A percentile compares a stretch with the other conserved stretches of the same genome.
These are phyloP conservation scores for Isatis tinctoria DNA, from an alignment of 345 rosid genomes.

Conservation along the genomic window DNA sequence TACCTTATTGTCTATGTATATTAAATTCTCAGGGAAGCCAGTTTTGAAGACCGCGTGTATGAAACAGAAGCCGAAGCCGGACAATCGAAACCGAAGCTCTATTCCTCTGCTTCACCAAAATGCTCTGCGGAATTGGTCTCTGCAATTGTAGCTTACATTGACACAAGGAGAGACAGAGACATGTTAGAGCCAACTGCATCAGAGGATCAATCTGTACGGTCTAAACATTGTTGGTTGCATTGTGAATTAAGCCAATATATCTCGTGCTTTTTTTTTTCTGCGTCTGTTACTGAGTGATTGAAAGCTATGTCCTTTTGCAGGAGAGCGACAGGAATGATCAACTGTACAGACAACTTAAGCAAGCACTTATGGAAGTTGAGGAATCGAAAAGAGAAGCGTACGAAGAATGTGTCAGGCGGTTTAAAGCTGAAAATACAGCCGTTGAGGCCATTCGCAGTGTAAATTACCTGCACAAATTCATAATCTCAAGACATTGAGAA, in stretches of 20 bases:
- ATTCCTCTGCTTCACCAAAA: constrained; percentile 30
- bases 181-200: constrained; percentile 29
- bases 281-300: not conserved
- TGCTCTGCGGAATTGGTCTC: constrained; percentile 33
- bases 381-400: constrained; percentile 41
- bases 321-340: constrained; percentile 31
- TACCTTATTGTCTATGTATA: constrained; percentile 2
- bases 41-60: constrained; percentile 9
- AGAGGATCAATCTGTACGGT: constrained; percentile 33
- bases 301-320: constrained; percentile 27
- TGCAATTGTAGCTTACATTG: constrained; percentile 34
- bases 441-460: constrained; percentile 42
- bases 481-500: not conserved
- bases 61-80: constrained; percentile 13
- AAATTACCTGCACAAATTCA: constrained; percentile 9
- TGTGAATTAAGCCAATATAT: not conserved
- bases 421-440: constrained; percentile 42
- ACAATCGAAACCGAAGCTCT: constrained; percentile 15
- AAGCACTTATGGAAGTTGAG: constrained; percentile 39
- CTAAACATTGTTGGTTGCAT: constrained; percentile 13
- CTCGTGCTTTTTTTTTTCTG: not conserved
- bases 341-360: constrained; percentile 37
- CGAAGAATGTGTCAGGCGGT: constrained; percentile 44
- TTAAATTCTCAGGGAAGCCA: constrained; percentile 21
- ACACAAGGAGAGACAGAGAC: constrained; percentile 33